These are phyloP conservation scores for Pseudogymnoascus sp. DNA, from an alignment of 2,329 filamentous ascomycete species.

Conservation along the genomic window DNA sequence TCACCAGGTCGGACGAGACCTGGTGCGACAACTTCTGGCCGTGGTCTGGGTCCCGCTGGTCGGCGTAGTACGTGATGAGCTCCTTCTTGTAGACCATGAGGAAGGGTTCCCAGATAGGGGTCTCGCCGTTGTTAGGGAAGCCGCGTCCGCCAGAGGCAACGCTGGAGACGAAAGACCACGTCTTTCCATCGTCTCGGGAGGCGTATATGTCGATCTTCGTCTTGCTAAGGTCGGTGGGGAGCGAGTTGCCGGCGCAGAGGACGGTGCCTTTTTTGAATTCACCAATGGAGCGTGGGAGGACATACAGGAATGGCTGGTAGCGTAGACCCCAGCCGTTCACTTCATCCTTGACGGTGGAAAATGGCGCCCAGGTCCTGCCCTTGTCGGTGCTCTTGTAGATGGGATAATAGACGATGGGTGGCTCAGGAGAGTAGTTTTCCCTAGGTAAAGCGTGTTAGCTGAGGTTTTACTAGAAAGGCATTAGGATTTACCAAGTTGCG, in stretches of 20 bases:
- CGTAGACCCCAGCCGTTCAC: slow-evolving; percentile 56
- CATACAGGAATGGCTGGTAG: slow-evolving; percentile 62
- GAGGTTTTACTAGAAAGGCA: background rate
- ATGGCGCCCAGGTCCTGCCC: slow-evolving; percentile 52
- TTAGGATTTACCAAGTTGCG: slow-evolving; percentile 35
- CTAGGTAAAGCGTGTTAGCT: background rate
- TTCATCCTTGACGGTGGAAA: slow-evolving; percentile 54
- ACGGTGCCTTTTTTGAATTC: slow-evolving; percentile 54
- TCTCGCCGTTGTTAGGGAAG: slow-evolving; percentile 52
- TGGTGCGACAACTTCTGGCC: slow-evolving; percentile 60
- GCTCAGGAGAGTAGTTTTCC: slow-evolving; percentile 48
- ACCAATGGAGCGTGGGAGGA: slow-evolving; percentile 49
- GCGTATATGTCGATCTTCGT: slow-evolving; percentile 66
- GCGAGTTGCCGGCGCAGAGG: slow-evolving; percentile 40
- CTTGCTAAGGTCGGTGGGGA: slow-evolving; percentile 43
- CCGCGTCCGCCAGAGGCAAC: slow-evolving; percentile 52
- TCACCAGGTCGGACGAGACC: slow-evolving; percentile 47
- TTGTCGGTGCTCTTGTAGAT: slow-evolving; percentile 45
- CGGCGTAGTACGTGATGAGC: slow-evolving; percentile 61
- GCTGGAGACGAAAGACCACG: slow-evolving; percentile 59
- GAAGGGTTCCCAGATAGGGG: slow-evolving; percentile 67
- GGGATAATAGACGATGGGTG: slow-evolving; percentile 42
- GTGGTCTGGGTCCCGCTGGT: slow-evolving; percentile 56
- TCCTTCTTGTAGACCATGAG: slow-evolving; percentile 48
- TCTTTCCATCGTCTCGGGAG: slow-evolving; percentile 47